These are phyloP conservation scores for Sorghum bicolor DNA, from an alignment of 176 grass and related monocot genomes.

Conservation along the genomic window DNA sequence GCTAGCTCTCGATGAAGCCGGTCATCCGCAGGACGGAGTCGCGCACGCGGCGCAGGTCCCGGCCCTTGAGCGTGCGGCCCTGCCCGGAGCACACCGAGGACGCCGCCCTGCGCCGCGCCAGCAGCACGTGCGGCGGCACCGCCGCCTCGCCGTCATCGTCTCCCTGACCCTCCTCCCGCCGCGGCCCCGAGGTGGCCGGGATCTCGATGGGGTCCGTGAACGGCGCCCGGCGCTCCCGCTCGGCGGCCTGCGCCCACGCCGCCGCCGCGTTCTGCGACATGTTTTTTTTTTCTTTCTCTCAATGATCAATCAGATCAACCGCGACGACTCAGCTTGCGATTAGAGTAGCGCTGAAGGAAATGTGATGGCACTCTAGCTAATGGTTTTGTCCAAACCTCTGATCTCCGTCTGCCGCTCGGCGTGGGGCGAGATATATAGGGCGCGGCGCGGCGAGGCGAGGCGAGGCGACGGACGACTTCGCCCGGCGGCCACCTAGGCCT, in stretches of 20 bases:
- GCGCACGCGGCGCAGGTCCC: constrained; percentile 52
- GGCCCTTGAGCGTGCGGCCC: constrained; percentile 71
- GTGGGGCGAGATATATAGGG: constrained; percentile 21
- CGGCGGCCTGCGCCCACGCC: not conserved
- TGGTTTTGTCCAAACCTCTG: not conserved
- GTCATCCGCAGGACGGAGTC: constrained; percentile 77
- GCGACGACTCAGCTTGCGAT: not conserved
- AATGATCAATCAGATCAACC: not conserved
- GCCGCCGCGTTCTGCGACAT: constrained; percentile 24
- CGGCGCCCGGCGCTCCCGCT: constrained; percentile 23
- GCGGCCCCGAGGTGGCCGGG: constrained; percentile 1
- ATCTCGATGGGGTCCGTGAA: constrained; percentile 45
- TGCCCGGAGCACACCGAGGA: constrained; percentile 57
- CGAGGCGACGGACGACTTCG: not conserved
- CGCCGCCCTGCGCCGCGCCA: constrained; percentile 41
- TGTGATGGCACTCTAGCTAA: not conserved
- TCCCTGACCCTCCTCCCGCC: not conserved
- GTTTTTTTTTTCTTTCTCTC: too few relatives aligned
- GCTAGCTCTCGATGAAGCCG: constrained; percentile 67
- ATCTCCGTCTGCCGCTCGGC: not conserved
- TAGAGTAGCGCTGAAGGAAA: not conserved
- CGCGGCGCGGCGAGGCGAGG: too few relatives aligned
- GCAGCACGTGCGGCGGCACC: constrained; percentile 67
- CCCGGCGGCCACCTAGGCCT: constrained; percentile 18
- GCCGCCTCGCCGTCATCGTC: constrained; percentile 27